phyloP scores from a whole-genome alignment of 805 yeast genomes.

The Wickerhamomyces hampshirensis region DNA sequence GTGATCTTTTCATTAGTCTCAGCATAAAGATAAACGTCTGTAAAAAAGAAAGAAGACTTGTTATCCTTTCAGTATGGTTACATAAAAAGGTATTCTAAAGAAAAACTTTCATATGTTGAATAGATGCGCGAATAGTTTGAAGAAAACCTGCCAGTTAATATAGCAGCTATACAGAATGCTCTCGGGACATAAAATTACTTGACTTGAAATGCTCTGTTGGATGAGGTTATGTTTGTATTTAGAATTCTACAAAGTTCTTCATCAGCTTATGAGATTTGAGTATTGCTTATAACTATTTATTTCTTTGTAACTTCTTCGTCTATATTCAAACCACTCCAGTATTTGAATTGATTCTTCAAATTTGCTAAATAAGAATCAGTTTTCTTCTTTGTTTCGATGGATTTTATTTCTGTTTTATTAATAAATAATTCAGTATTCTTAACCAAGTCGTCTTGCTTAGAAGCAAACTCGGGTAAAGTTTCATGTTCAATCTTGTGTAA shows the following conservation, averaged over 20 bases:
- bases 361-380: conserved; percentile 17
- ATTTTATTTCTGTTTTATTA: conserved; percentile 33
- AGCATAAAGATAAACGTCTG: neutral
- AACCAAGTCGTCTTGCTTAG: conserved; percentile 49
- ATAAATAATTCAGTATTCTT: conserved; percentile 41
- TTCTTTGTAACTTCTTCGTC: conserved; percentile 57
- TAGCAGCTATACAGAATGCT: too few relatives aligned
- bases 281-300: conserved; percentile 16
- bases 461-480: conserved; percentile 58
- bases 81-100: too few relatives aligned
- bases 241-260: neutral
- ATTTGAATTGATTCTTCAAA: conserved; percentile 30
- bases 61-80: too few relatives aligned
- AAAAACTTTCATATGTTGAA: too few relatives aligned
- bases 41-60: neutral
- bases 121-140: too few relatives aligned
- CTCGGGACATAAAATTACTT: too few relatives aligned
- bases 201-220: too few relatives aligned
- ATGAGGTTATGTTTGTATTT: too few relatives aligned
- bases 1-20: neutral
- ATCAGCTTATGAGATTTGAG: too few relatives aligned
- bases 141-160: too few relatives aligned
- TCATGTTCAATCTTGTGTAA: conserved; percentile 57
- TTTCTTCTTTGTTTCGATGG: conserved; percentile 27
- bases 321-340: conserved; percentile 62